Conservation (phyloP, 2,329 filamentous ascomycete species). For the Fusarium nanum region DNA sequence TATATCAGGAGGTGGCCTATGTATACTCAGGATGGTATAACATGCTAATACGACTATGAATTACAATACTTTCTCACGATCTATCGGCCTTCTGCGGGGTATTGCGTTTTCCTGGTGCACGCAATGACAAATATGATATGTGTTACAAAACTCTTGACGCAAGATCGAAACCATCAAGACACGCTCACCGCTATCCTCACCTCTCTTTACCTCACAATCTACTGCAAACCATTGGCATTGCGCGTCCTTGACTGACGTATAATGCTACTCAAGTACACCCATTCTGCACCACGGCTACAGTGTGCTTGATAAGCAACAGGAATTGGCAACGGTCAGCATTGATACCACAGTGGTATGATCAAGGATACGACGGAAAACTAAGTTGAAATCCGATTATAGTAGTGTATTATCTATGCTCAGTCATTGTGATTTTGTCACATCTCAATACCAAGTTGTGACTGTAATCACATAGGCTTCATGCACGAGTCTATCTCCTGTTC, state of each 20-base stretch:
- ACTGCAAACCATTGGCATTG: background rate
- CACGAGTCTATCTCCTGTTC: background rate
- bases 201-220: background rate
- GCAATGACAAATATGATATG: background rate
- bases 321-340: background rate
- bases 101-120: background rate
- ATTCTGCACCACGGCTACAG: background rate
- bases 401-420: background rate
- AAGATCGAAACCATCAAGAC: background rate
- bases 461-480: background rate
- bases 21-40: constrained; percentile 29
- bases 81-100: background rate
- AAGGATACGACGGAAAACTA: background rate
- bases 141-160: background rate
- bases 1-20: constrained; percentile 22
- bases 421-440: background rate
- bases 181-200: constrained; percentile 15
- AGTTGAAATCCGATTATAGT: background rate
- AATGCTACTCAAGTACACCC: background rate
- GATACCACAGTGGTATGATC: background rate
- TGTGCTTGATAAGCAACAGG: constrained; percentile 20
- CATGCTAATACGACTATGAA: constrained; percentile 38
- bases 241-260: background rate
- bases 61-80: constrained; percentile 7
- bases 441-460: background rate